A percentile compares a stretch with the other conserved stretches of the same genome.
phyloP scores from a whole-genome alignment of 495 filamentous ascomycete genomes.

The Pyrenula massariospora region DNA sequence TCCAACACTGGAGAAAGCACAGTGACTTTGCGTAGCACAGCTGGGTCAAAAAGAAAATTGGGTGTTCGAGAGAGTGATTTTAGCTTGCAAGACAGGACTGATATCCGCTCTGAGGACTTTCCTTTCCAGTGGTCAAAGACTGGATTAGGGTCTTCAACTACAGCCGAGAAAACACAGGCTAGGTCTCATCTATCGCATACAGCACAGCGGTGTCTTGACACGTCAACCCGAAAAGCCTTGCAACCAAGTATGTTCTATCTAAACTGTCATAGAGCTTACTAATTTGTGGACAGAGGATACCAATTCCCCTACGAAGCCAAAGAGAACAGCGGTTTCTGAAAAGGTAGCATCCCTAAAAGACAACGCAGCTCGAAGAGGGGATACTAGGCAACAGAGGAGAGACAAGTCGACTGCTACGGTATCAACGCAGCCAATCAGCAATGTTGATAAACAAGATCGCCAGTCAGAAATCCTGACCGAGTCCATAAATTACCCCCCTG shows the following conservation, averaged over 20 bases:
- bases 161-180: neutral
- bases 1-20: neutral
- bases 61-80: slow-evolving; percentile 40
- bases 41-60: slow-evolving; percentile 52
- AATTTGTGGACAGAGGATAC: slow-evolving; percentile 1
- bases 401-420: no score
- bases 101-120: slow-evolving; percentile 32
- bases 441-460: no score
- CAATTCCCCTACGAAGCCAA: slow-evolving; percentile 24
- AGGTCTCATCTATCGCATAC: slow-evolving; percentile 4
- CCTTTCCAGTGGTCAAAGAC: slow-evolving; percentile 26
- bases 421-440: no score
- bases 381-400: no score
- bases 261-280: slow-evolving; percentile 44
- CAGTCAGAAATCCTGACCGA: no score
- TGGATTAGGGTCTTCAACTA: neutral
- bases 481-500: no score
- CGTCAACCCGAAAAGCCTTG: slow-evolving; percentile 35
- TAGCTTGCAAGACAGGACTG: slow-evolving; percentile 12
- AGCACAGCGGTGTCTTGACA: slow-evolving; percentile 6
- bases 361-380: no score
- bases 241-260: slow-evolving; percentile 42
- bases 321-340: slow-evolving; percentile 5
- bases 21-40: slow-evolving; percentile 8
- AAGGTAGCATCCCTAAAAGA: slow-evolving; percentile 9